Evolutionary conservation across 345 rosid species (phyloP).

Genomic region (Trapa bicornis): DNA sequence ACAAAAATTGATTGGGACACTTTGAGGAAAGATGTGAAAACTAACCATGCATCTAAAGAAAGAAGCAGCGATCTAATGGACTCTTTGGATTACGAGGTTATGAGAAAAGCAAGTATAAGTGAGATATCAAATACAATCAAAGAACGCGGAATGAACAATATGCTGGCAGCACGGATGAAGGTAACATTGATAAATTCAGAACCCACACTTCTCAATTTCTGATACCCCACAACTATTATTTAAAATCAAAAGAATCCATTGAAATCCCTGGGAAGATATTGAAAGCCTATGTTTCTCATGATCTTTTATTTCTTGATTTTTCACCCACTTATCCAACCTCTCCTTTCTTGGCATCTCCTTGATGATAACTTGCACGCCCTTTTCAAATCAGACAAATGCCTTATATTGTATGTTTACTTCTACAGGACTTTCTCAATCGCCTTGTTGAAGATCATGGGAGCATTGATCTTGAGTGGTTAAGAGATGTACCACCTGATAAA

Average conservation of each 20-base stretch:
- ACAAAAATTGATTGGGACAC: constrained; percentile 67
- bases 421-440: constrained; percentile 77
- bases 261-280: neutral
- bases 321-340: neutral
- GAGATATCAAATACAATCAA: constrained; percentile 54
- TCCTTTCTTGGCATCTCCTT: neutral
- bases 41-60: constrained; percentile 27
- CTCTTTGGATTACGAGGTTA: constrained; percentile 74
- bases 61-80: constrained; percentile 47
- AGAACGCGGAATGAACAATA: constrained; percentile 84
- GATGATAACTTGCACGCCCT: neutral
- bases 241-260: neutral
- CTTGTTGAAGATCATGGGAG: constrained; percentile 59
- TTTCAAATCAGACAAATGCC: neutral
- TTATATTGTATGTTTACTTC: constrained; percentile 2
- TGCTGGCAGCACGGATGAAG: constrained; percentile 82
- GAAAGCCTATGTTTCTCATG: neutral
- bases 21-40: constrained; percentile 44
- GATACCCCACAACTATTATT: neutral
- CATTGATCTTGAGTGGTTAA: constrained; percentile 83
- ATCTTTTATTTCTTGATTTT: neutral
- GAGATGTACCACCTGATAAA: constrained; percentile 60
- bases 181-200: constrained; percentile 20
- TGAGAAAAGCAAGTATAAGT: constrained; percentile 40
- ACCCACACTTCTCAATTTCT: neutral